Base-by-base conservation (phyloP, 78 protist species). In the Speleostelium caveatum region DNA sequence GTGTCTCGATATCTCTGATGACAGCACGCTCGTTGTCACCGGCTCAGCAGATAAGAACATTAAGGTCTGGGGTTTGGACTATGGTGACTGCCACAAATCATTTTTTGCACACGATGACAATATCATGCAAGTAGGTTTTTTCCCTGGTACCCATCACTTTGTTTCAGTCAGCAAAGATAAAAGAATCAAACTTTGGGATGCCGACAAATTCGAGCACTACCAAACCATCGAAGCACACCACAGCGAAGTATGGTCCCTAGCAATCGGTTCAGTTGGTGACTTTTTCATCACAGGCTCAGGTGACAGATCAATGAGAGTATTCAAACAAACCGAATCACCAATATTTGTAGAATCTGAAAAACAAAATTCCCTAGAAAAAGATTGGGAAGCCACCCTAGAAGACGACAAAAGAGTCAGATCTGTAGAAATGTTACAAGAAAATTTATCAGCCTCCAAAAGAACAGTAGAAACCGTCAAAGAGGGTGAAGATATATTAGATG, bases 31-130 rank as follows among this genome's bases (percentile, higher is more conserved):
- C 24, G 49, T 98, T 36, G 94, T 76, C 24, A 93, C 99, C 0
- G 99, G 96, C 21, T 71, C 96, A 0, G 99, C 99, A 0, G 99
- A 99, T 87, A 98, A 98, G 91, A 97, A 89, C 39, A 75, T 99
- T 30, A 96, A 96, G 89, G 45, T 78, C 19, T 86, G 93, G 96
- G 97, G 99, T 36, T 86, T 94, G 16, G 99, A 98, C 85, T 97
- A 97, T 79, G 99, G 99, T 36, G 99, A 98, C 77, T 97, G 98
- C 75, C 96, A 95, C 71, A 42, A 73, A 62, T 95, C 97, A 30
- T 3, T 98, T 24, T 87, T 95, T 60, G 99, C 99, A 24, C 99
- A 98, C 94, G 92, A 77, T 22, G 99, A 96, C 86, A 36, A 62
- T 24, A 94, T 99, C 65, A 97, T 73, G 88, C 67, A 73, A 35